These are phyloP conservation scores for Rhizopogon vesiculosus DNA, from an alignment of 768 basidiomycete species.

Conservation along the genomic window DNA sequence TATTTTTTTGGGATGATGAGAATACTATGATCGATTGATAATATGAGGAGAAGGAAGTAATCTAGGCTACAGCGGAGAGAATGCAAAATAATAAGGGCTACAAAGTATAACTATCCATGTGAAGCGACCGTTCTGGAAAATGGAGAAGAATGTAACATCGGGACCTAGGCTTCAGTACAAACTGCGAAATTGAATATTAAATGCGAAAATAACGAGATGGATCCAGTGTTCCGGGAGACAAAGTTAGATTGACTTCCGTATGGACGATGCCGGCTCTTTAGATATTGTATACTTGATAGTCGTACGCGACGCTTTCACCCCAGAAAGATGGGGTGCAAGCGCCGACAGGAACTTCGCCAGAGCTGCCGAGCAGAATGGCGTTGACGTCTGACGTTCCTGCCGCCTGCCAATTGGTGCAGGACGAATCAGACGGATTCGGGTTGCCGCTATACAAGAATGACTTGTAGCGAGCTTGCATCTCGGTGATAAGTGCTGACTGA, in stretches of 20 bases:
- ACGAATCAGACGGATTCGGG: conserved; percentile 50
- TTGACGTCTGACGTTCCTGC: conserved; percentile 49
- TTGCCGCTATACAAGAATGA: conserved; percentile 59
- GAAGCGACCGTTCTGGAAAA: not conserved
- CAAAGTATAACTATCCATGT: not conserved
- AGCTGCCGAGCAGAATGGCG: conserved; percentile 57
- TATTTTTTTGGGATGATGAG: not conserved
- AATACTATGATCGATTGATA: not conserved
- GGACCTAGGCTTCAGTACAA: not conserved
- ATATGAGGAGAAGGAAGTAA: not conserved
- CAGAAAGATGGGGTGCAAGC: conserved; percentile 66
- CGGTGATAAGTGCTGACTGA: conserved; percentile 54
- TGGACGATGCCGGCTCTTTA: conserved; percentile 14
- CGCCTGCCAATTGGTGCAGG: conserved; percentile 45
- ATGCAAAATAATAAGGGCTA: not conserved
- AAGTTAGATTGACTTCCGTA: not conserved
- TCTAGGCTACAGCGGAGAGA: not conserved
- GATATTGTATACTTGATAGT: conserved; percentile 62
- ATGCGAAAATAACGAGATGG: not conserved
- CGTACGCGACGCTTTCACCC: conserved; percentile 59
- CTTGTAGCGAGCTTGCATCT: conserved; percentile 67
- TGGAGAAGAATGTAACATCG: not conserved
- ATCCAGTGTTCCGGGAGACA: not conserved
- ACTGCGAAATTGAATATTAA: not conserved
- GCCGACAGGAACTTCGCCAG: conserved; percentile 45